A percentile compares a stretch with the other conserved stretches of the same genome.
Conservation (phyloP, 2,329 filamentous ascomycete genomes). For the Mycogone perniciosa region DNA sequence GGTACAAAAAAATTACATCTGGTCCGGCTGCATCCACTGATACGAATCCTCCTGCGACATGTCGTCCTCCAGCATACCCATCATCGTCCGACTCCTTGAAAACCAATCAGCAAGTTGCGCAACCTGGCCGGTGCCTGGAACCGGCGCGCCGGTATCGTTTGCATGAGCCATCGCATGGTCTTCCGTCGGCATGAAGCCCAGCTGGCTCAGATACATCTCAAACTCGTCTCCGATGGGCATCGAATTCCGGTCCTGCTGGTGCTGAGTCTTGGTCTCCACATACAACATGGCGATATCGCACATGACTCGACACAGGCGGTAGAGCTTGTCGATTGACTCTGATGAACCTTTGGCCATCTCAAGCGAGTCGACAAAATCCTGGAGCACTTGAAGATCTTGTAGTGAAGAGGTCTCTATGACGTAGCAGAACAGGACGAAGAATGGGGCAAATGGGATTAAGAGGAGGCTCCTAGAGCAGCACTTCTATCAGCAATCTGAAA, state of each 20-base stretch:
- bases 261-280: slow-evolving; percentile 50
- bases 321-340: slow-evolving; percentile 53
- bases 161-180: slow-evolving; percentile 24
- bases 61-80: slow-evolving; percentile 59
- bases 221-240: slow-evolving; percentile 52
- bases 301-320: slow-evolving; percentile 57
- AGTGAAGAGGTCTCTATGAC: slow-evolving; percentile 48
- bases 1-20: not conserved
- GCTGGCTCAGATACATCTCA: slow-evolving; percentile 57
- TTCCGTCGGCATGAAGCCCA: slow-evolving; percentile 50
- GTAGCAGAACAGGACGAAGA: slow-evolving; percentile 54
- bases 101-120: slow-evolving; percentile 59
- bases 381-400: slow-evolving; percentile 48
- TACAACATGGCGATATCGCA: slow-evolving; percentile 56
- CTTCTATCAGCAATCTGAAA: not conserved
- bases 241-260: slow-evolving; percentile 40
- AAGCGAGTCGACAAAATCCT: slow-evolving; percentile 51
- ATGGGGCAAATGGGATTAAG: slow-evolving; percentile 52
- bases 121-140: slow-evolving; percentile 25
- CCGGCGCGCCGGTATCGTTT: slow-evolving; percentile 15
- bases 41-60: slow-evolving; percentile 38
- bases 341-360: slow-evolving; percentile 45
- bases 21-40: slow-evolving; percentile 26
- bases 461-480: slow-evolving; percentile 41
- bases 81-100: slow-evolving; percentile 57